Evolutionary conservation across 1,284 basidiomycete species (phyloP), one percentile per base, ranked within the genome.

Genomic region (Sanghuangporus sanghuang): DNA sequence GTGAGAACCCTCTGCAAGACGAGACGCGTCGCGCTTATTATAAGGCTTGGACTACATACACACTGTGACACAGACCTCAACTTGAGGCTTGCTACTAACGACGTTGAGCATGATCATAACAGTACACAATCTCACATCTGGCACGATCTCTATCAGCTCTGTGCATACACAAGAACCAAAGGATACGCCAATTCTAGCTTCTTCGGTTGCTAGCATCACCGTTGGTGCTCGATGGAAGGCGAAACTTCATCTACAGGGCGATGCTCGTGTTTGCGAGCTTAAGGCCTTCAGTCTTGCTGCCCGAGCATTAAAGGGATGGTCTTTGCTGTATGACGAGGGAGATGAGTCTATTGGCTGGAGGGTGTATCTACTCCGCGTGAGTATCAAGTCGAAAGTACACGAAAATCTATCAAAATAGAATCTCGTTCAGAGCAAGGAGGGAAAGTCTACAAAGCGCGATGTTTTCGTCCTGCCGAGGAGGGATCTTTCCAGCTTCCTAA

Each of bases 401-500:
- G 39, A 6, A 46, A 36, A 27, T 52, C 53, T 18, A 16, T 6
- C 12, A 48, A n/a, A 42, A 18, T 36, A 49, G 16, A 35, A n/a
- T 7, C 38, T 14, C n/a, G 27, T 54, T 53, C 35, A 58, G 55
- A 63, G 35, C 6, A 59, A 57, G 16, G 59, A 57, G 8, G 38
- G 50, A 21, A 61, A 46, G 11, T 39, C n/a, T 8, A 35, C 48
- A 9, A 60, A 57, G 38, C 53, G 63, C 4, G 50, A 61, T 16
- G 2, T 92, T 8, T 67, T 84, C 5, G 78, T 92, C 18, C 71
- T 92, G 27, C 81, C 81, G 12, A 78, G 74, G 58, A 78, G 91
- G 64, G 76, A 85, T 64, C 70, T 85, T 57, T 77, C 82, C 4
- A 78, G 80, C 2, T 93, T 89, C 71, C 73, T 93, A 58, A 81